Conservation (phyloP, 345 rosid genomes). For the Rhizophora apiculata region DNA sequence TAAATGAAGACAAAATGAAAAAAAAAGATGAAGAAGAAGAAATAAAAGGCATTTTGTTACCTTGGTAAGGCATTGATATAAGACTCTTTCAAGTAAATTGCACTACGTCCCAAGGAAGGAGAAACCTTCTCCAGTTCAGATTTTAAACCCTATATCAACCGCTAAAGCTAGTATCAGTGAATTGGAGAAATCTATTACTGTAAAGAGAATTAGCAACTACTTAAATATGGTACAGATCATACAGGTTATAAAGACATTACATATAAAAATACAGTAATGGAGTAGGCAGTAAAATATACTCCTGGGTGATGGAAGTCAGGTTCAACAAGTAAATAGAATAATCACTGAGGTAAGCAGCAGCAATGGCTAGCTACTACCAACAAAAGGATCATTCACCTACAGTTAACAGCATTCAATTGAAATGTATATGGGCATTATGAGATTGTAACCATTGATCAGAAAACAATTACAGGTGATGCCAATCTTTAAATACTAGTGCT, state of each 20-base stretch:
- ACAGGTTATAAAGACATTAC: not conserved
- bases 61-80: conserved; percentile 79
- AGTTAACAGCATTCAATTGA: too few relatives aligned
- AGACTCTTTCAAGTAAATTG: conserved; percentile 79
- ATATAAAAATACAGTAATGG: not conserved
- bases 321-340: not conserved
- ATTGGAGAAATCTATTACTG: not conserved
- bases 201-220: not conserved
- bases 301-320: not conserved
- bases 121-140: conserved; percentile 97
- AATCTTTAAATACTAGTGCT: too few relatives aligned
- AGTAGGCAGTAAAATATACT: not conserved
- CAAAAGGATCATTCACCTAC: not conserved
- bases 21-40: not conserved
- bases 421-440: too few relatives aligned
- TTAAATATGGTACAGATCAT: not conserved
- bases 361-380: not conserved
- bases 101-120: conserved; percentile 81
- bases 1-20: not conserved
- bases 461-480: too few relatives aligned
- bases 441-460: too few relatives aligned
- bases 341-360: not conserved
- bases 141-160: conserved; percentile 64
- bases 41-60: conserved; percentile 27
- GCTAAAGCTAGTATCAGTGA: conserved; percentile 1